Evolutionary conservation across 2,329 filamentous ascomycete species (phyloP), one percentile per base, ranked within the genome.

Genomic region (Penicillium hesseltinei): DNA sequence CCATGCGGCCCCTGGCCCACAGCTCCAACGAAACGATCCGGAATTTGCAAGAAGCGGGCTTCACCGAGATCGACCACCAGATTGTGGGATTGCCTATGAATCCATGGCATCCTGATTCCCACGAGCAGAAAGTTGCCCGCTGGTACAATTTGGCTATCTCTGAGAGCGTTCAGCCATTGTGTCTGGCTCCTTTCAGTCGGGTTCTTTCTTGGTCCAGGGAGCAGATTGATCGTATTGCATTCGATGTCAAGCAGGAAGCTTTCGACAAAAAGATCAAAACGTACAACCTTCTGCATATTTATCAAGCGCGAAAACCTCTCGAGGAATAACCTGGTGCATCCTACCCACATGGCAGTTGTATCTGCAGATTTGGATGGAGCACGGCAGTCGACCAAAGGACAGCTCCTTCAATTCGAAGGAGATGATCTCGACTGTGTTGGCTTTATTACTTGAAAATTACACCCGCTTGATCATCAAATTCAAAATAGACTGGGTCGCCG

Each of bases 71-170:
- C 65, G 82, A 84, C 61, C 87, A 93, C 71, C 80, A 84, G 59
- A 81, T 85, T 51, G 85, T 90, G 60, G 82, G 82, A 57, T 78
- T 93, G 36, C 90, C 91, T 31, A 81, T 91, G 69, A 93, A 88
- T 68, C 85, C 87, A 25, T 93, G 90, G 88, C 83, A 85, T 57
- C 73, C 78, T 27, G 85, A 90, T 65, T 78, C 81, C 27, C 80
- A 85, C 61, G 81, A 86, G 64, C 87, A 85, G 60, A 83, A 88
- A 44, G 82, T 92, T 52, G 91, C 89, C 31, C 82, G 86, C 57
- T 96, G 90, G 89, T 96, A 95, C 75, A 92, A 93, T 69, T 78
- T 93, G 25, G 88, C 86, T 39, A 80, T 96, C 64, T 86, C 83
- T 11, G 85, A 90, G 68, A 88, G 89, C 27, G 75, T 95, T 49